phyloP scores from a whole-genome alignment of 129 eudicot genomes.

The Chrysanthemum seticuspe region DNA sequence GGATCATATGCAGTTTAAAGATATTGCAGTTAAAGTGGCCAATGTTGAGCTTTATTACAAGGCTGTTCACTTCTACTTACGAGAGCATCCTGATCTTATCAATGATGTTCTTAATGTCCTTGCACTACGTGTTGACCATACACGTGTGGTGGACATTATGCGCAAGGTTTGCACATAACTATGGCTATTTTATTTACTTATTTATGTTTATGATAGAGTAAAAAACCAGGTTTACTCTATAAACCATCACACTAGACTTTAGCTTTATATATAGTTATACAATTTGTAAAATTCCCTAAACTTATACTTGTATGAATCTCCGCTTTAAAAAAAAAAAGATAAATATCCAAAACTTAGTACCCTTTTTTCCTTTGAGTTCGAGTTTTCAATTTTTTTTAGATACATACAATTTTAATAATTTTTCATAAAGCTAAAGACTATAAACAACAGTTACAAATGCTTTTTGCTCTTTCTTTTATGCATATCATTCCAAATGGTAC shows the following conservation, averaged over 20 bases:
- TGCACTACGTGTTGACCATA: slow-evolving; percentile 93
- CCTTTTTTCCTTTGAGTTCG: too few species aligned
- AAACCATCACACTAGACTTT: too few species aligned
- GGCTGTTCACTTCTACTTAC: slow-evolving; percentile 95
- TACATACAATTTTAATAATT: too few species aligned
- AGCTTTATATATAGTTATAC: not conserved
- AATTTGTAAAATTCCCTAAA: not conserved
- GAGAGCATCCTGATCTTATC: slow-evolving; percentile 96
- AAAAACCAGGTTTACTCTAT: too few species aligned
- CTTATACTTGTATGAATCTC: too few species aligned
- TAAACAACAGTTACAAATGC: not conserved
- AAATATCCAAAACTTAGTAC: too few species aligned
- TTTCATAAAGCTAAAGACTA: too few species aligned
- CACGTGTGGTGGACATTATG: slow-evolving; percentile 97
- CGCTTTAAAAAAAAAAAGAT: too few species aligned
- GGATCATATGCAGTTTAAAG: slow-evolving; percentile 99
- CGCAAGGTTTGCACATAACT: slow-evolving; percentile 60
- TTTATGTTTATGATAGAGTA: too few species aligned
- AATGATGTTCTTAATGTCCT: slow-evolving; percentile 90
- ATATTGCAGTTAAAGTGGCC: slow-evolving; percentile 82
- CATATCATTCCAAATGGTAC: not conserved
- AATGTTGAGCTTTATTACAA: slow-evolving; percentile 92
- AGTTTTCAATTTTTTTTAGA: too few species aligned
- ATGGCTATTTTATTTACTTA: too few species aligned
- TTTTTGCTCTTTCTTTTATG: not conserved